Base-by-base conservation (phyloP, 257 asterid species). In the Apocynum venetum region DNA sequence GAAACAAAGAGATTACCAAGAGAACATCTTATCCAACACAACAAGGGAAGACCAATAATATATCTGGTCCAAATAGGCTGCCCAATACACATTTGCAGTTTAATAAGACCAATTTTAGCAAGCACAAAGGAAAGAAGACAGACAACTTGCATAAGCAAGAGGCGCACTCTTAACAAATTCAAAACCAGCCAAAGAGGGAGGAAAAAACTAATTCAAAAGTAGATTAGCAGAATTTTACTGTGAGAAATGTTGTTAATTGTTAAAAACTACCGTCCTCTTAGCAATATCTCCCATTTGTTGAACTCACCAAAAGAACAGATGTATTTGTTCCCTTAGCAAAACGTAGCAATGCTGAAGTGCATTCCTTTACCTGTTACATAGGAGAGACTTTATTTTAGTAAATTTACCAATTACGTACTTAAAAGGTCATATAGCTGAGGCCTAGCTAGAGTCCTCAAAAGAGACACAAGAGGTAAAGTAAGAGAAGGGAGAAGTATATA, bases 301-400 rank as follows among this genome's bases (percentile, higher is more conserved):
- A 60, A 81, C 96, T 82, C 77, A 95, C 98, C 98, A 93, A 85
- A 88, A 95, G 85, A 75, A 95, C 85, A 12, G 98, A 92, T 70
- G 92, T 88, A 81, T 85, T 91, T 59, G 98, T 89, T 89, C 79
- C 90, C 92, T 95, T 95, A 78, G 98, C 97, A 85, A 90, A 95
- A 52, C 92, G 93, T 78, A 93, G 94, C 73, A 95, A 86, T 64
- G 97, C 96, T 65, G 96, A 88, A 14, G 98, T 93, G 89, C 98
- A 93, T 83, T 95, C 97, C 88, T 87, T 95, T 79, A 95, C 98
- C 99, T 95, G 91, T 55, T 83, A 82, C 56, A 40, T 38, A 12
- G 36, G 36, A 43, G 47, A 60, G 8, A 49, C 43, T 47, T 13
- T 41, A 41, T 48, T 12, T 53, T 17, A 77, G 71, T 19, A 60